Base-by-base conservation (phyloP, 2,329 filamentous ascomycete species). In the Ascochyta viciae-villosae region DNA sequence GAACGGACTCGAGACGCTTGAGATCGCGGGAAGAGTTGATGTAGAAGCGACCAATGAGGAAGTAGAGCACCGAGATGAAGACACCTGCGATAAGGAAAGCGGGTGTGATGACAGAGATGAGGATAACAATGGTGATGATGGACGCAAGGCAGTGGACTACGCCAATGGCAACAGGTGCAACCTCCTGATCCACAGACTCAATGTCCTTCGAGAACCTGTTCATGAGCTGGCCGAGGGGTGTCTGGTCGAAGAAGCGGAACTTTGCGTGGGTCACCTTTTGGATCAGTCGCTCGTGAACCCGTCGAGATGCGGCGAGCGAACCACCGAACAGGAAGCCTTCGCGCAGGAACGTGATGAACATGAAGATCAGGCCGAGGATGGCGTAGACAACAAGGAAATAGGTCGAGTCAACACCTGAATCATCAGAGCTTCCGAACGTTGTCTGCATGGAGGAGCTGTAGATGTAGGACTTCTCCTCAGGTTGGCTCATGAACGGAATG, bases 151-250 rank as follows among this genome's bases (percentile, higher is more conserved):
- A 88, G 71, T 89, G 86, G 16, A 89, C 79, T 62, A 88, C 85
- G 45, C 87, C 87, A 64, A 98, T 93, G 22, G 95, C 94, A 37
- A 96, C 88, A 2, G 93, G 92, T 0, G 95, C 93, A 54, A 99
- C 91, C 75, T 99, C 95, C 74, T 99, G 95, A 65, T 99, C 95
- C 19, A 99, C 84, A 10, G 92, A 88, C 74, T 99, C 93, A 13
- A 99, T 85, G 74, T 99, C 95, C 77, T 98, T 98, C 74, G 94
- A 98, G 79, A 99, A 99, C 19, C 95, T 87, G 77, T 99, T 99
- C 89, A 98, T 98, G 68, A 99, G 83, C 76, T 97, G 94, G 12
- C 95, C 95, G 0, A 98, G 85, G 2, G 95, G 95, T 0, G 95
- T 99, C 1, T 94, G 90, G 71, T 99, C 95, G 70, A 99, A 99